Evolutionary conservation across 352 stramenopile species (phyloP), one percentile per base, ranked within the genome.

Genomic region (Globisporangium spiculum): DNA sequence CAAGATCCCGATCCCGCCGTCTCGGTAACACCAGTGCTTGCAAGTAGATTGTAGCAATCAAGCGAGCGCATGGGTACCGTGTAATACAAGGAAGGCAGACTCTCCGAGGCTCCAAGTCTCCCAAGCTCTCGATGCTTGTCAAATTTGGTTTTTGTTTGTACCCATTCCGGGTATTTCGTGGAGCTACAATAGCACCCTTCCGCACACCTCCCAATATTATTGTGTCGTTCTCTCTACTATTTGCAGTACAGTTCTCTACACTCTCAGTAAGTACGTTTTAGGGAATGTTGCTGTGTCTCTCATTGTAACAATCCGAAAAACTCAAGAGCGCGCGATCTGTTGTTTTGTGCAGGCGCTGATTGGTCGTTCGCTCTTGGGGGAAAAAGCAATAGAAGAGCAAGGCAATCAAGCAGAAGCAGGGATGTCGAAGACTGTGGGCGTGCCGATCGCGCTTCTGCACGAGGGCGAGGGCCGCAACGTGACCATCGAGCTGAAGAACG

Each of bases 401-500:
- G 26, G 41, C 41, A 50, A n/a, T 50, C 20, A 50, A 50, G 50
- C 50, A 54, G 10, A 24, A 52, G 34, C 1, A 63, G 57, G 20
- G 26, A 91, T 90, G 83, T 82, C 83, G 65, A 94, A 89, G 80
- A 89, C 67, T 36, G 77, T 91, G 32, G 89, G 88, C 59, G 89
- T 97, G 24, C 88, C 88, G 22, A 88, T 96, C 74, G 80, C 84
- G 70, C 75, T 97, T 73, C 79, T 97, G 68, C 90, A 97, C 67
- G 90, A 97, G 64, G 88, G 87, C 44, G 90, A 97, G 68, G 90
- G 90, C 58, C 84, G 88, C 62, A 84, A 76, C 24, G 87, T 97
- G 66, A 96, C 88, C 7, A 73, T 96, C 22, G 90, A 97, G 78
- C 84, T 94, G 26, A 96, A 95, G 83, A 94, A 94, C 48, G 88